These are phyloP conservation scores for Kingdonia uniflora DNA, from an alignment of 164 flowering plant genomes.

Conservation along the genomic window DNA sequence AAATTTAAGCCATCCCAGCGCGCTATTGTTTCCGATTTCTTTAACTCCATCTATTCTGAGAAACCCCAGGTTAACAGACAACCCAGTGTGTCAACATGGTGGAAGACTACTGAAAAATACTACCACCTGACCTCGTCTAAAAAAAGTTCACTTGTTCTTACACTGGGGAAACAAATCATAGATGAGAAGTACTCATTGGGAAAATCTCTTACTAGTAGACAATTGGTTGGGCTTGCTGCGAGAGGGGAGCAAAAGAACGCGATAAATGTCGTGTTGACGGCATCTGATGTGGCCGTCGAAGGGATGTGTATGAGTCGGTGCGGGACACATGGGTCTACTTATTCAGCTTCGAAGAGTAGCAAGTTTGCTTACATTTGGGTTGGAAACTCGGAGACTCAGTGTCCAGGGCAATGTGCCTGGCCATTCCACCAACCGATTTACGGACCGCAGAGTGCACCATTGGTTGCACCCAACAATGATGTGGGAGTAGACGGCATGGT, in stretches of 20 bases:
- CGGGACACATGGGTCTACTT: slow-evolving; percentile 22
- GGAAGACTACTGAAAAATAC: slow-evolving; percentile 26
- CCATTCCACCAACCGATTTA: slow-evolving; percentile 26
- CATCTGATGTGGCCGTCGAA: slow-evolving; percentile 21
- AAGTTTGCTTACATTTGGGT: slow-evolving; percentile 26
- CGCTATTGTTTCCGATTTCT: neutral
- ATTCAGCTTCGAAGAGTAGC: neutral
- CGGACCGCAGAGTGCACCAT: slow-evolving; percentile 23
- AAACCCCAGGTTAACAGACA: neutral
- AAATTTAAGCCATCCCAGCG: slow-evolving; percentile 18
- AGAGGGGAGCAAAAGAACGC: slow-evolving; percentile 11
- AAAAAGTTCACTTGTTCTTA: neutral
- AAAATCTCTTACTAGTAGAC: slow-evolving; percentile 24
- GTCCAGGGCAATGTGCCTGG: slow-evolving; percentile 31
- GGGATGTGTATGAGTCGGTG: slow-evolving; percentile 41
- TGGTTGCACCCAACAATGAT: slow-evolving; percentile 24
- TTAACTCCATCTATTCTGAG: slow-evolving; percentile 1
- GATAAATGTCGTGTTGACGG: slow-evolving; percentile 29
- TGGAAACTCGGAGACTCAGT: slow-evolving; percentile 26
- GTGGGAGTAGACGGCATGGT: slow-evolving; percentile 30
- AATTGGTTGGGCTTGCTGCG: neutral
- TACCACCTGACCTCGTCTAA: neutral
- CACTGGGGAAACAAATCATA: slow-evolving; percentile 27
- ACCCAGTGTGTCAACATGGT: slow-evolving; percentile 36
- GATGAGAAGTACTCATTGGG: slow-evolving; percentile 54